These are phyloP conservation scores for Dichotomopilus funicola DNA, from an alignment of 2,329 filamentous ascomycete species.

Conservation along the genomic window DNA sequence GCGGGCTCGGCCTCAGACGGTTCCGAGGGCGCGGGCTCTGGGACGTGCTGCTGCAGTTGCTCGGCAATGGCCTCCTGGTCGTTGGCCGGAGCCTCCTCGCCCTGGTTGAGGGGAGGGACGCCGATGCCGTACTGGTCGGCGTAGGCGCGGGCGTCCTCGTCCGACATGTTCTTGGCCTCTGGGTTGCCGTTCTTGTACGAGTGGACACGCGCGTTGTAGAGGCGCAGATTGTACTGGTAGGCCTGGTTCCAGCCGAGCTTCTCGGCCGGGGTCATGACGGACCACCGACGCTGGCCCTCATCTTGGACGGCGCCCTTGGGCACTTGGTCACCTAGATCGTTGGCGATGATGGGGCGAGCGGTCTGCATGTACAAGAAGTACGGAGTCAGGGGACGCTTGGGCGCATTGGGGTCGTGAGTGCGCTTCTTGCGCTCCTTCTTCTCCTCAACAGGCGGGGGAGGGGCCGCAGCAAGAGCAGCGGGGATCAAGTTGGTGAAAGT, in stretches of 20 bases:
- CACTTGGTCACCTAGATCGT: constrained; percentile 66
- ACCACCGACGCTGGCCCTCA: constrained; percentile 82
- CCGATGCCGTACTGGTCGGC: constrained; percentile 52
- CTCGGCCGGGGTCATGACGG: constrained; percentile 65
- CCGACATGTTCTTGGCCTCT: constrained; percentile 53
- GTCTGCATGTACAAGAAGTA: constrained; percentile 94
- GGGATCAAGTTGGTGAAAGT: constrained; percentile 40
- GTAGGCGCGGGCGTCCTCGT: constrained; percentile 54
- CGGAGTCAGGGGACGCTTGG: constrained; percentile 87
- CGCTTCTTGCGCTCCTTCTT: constrained; percentile 90
- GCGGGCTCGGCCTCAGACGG: constrained; percentile 35
- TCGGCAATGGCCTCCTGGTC: constrained; percentile 54
- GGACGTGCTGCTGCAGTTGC: constrained; percentile 45
- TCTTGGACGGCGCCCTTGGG: constrained; percentile 83
- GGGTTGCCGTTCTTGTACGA: constrained; percentile 57
- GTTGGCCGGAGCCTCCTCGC: constrained; percentile 37
- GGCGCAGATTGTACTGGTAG: constrained; percentile 60
- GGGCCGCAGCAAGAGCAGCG: constrained; percentile 31
- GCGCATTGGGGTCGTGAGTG: constrained; percentile 83
- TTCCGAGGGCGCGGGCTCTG: constrained; percentile 27
- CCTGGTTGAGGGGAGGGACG: constrained; percentile 44
- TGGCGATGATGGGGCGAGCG: constrained; percentile 74
- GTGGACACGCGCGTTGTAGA: constrained; percentile 60
- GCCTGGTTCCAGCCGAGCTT: constrained; percentile 64
- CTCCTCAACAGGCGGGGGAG: constrained; percentile 49